Evolutionary conservation across 352 stramenopile genomes (phyloP), one percentile per base, ranked within the genome.

Genomic region (Globisporangium nagaii): DNA sequence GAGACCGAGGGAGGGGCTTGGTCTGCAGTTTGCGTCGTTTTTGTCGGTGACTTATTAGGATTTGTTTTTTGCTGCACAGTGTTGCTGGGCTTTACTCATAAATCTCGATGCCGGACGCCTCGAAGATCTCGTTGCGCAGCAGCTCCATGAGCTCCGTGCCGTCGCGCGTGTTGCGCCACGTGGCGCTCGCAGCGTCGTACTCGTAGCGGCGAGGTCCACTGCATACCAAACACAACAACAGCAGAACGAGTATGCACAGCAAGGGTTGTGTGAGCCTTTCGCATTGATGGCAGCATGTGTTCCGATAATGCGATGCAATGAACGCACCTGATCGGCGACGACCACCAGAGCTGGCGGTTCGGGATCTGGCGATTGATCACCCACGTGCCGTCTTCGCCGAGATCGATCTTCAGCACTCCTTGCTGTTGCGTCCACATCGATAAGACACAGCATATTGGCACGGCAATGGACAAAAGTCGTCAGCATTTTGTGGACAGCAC

Each of bases 281-380:
- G 13, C 20, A 54, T 31, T 19, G 12, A 32, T 41, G 37, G 32
- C 25, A 46, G 17, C 13, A 30, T 32, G 17, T 35, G 9, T 0
- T 25, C 19, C 9, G 44, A 13, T n/a, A 22, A 0, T 25, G 24
- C 9, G 44, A 13, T n/a, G 19, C 28, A 45, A 2, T 15, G 3
- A 49, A 39, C 59, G 28, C 58, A 90, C 82, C 87, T 97, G 58
- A 98, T 79, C 3, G 96, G 96, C 53, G 93, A 98, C 7, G 92
- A 98, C 95, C 94, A 98, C 93, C 93, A 98, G 53, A 98, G 93
- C 70, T 98, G 95, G 35, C 86, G 79, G 76, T 98, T 99, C 4
- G 96, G 96, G 35, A 96, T 97, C 68, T 99, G 96, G 62, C 98
- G 98, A 73, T 99, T 99, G 57, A 99, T 83, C 28, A 99, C 96